These are phyloP conservation scores for Pascua sp. DNA, from an alignment of 1,284 basidiomycete genomes.

Conservation along the genomic window DNA sequence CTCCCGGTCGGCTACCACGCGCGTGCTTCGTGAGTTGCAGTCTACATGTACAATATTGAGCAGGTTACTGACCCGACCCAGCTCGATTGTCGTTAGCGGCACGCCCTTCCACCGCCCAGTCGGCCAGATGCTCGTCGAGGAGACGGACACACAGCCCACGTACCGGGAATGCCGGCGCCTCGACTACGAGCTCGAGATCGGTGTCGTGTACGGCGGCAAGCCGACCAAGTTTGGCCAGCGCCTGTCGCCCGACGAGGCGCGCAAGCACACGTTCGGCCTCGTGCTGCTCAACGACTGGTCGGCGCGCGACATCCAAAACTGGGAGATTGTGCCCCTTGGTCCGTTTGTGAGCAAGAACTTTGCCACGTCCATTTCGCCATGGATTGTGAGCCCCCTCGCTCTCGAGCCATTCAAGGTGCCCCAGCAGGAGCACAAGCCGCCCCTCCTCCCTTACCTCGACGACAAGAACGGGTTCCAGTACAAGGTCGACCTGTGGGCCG, in stretches of 20 bases:
- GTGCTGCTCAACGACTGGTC: constrained; percentile 32
- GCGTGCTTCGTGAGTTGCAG: constrained; percentile 9
- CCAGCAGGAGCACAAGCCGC: constrained; percentile 17
- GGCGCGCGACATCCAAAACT: constrained; percentile 27
- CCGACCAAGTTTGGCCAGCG: constrained; percentile 21
- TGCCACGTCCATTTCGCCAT: constrained; percentile 27
- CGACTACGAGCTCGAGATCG: constrained; percentile 32
- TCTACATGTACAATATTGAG: background rate
- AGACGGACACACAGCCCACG: constrained; percentile 19
- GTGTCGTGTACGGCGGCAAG: constrained; percentile 14
- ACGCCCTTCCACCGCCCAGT: constrained; percentile 25
- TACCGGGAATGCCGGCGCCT: constrained; percentile 20
- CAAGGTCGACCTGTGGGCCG: constrained; percentile 11
- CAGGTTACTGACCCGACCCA: background rate
- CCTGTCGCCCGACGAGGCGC: constrained; percentile 17
- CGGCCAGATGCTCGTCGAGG: constrained; percentile 23
- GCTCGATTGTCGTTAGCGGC: constrained; percentile 17
- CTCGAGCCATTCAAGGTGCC: constrained; percentile 22
- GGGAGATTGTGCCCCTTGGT: constrained; percentile 23
- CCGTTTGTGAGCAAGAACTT: constrained; percentile 33
- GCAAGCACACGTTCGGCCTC: constrained; percentile 24
- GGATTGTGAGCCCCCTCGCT: constrained; percentile 24
- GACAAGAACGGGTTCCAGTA: constrained; percentile 16
- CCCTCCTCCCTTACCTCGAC: constrained; percentile 22
- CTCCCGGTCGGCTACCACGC: constrained; percentile 29